Evolutionary conservation across 768 basidiomycete genomes (phyloP), one percentile per base, ranked within the genome.

Genomic region (Mycena metata): DNA sequence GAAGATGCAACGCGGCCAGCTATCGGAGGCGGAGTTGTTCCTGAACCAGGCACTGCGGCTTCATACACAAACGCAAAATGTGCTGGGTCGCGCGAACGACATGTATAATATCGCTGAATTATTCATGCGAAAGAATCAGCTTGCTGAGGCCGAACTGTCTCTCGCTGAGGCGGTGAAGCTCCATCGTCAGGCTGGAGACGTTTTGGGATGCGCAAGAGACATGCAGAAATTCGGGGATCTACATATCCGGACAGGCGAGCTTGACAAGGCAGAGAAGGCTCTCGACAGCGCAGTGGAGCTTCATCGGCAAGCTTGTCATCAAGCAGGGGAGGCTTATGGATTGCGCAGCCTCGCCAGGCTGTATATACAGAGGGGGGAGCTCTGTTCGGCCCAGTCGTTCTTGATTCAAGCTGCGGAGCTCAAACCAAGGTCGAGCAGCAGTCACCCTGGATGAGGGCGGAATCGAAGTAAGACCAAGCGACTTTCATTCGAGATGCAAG

Each of bases 81-180:
- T 72, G 3, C 52, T 66, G 5, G 73, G 73, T 12, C 66, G 66
- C 6, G 74, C 68, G 5, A 70, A 73, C 24, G 57, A 39, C 36
- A 43, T 75, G 59, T 67, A 69, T 17, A 68, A 33, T 43, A 66
- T 72, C 10, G 74, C 69, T 17, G 58, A 60, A 16, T 15, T 72
- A 24, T 69, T 68, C 50, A 49, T 61, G 52, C 62, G 66, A 42
- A 64, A 50, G 10, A 60, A 68, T 51, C 56, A 64, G 60, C 42
- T 66, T 33, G 55, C 46, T 6, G 67, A 75, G 24, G 74, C 74
- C 16, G 67, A 60, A 36, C 39, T 30, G 49, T 69, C 62, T 35
- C 72, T 75, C 17, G 26, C 39, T 15, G 60, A 46, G 42, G 73
- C 73, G 6, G 50, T 72, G 15, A 57, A 69, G 58, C 74, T 75